A percentile compares a stretch with the other conserved stretches of the same genome.
Conservation (phyloP, 345 rosid species). For the Raphanus raphanistrum region DNA sequence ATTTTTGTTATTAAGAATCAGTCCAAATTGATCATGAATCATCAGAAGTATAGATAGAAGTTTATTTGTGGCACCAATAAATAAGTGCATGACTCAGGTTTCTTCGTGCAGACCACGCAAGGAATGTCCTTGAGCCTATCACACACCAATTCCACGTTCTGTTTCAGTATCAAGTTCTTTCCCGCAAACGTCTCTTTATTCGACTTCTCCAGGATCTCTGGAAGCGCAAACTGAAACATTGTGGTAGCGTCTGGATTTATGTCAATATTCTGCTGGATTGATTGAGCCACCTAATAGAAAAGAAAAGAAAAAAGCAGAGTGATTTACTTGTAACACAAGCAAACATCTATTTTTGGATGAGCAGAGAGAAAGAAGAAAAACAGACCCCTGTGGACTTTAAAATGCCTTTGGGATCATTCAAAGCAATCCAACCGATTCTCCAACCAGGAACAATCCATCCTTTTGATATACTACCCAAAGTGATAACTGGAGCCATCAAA, state of each 20-base stretch:
- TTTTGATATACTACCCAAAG: conserved; percentile 69
- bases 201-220: conserved; percentile 45
- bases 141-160: conserved; percentile 43
- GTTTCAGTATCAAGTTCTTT: conserved; percentile 36
- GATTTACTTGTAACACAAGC: conserved; percentile 18
- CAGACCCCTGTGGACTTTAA: conserved; percentile 53
- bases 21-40: not conserved
- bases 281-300: conserved; percentile 41
- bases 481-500: conserved; percentile 57
- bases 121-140: conserved; percentile 49
- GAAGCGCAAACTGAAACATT: conserved; percentile 62
- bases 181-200: conserved; percentile 32
- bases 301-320: not conserved
- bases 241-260: conserved; percentile 46
- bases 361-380: not conserved
- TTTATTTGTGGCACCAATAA: conserved; percentile 48
- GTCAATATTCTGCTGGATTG: conserved; percentile 43
- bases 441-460: conserved; percentile 85
- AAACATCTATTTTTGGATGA: not conserved
- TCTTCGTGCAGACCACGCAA: conserved; percentile 45
- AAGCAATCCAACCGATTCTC: conserved; percentile 72
- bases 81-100: conserved; percentile 63
- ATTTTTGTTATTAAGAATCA: not conserved
- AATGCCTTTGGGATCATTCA: conserved; percentile 58
- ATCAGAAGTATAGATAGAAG: not conserved